Conservation (phyloP, 164 flowering plant genomes). For the Vitis rupestris region DNA sequence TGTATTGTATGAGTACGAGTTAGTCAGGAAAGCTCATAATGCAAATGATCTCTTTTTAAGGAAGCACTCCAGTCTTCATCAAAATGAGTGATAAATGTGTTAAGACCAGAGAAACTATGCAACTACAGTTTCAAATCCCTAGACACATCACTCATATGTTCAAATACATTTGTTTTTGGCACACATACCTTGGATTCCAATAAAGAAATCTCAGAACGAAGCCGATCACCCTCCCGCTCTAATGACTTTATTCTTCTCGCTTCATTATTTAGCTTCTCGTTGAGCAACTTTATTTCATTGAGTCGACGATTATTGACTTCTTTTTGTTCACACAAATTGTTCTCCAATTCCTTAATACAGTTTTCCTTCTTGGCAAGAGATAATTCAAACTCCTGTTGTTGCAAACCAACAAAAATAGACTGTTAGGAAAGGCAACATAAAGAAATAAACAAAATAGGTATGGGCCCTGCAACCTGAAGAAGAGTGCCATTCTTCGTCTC, state of each 20-base stretch:
- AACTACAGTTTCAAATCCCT: not conserved
- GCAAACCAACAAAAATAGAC: constrained; percentile 15
- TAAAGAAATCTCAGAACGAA: constrained; percentile 83
- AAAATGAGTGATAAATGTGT: not conserved
- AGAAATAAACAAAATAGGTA: not conserved
- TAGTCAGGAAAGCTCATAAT: too few species aligned
- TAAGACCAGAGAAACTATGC: not conserved
- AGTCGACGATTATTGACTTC: constrained; percentile 51
- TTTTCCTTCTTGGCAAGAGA: constrained; percentile 61
- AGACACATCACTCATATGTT: not conserved
- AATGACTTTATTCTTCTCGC: constrained; percentile 72
- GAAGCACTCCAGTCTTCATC: too few species aligned
- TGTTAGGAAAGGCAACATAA: constrained; percentile 6
- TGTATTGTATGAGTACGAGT: too few species aligned
- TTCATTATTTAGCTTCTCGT: constrained; percentile 73
- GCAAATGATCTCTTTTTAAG: too few species aligned
- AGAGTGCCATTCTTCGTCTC: constrained; percentile 30
- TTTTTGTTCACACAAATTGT: constrained; percentile 48
- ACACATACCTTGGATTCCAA: constrained; percentile 88
- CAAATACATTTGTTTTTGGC: constrained; percentile 2
- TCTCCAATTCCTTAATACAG: constrained; percentile 62
- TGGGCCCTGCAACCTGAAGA: constrained; percentile 44
- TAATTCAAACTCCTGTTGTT: constrained; percentile 65
- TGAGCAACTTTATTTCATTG: constrained; percentile 65
- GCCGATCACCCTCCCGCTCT: constrained; percentile 90